Conservation (phyloP, 73 alveolate species). For the Effrenium voratum region DNA sequence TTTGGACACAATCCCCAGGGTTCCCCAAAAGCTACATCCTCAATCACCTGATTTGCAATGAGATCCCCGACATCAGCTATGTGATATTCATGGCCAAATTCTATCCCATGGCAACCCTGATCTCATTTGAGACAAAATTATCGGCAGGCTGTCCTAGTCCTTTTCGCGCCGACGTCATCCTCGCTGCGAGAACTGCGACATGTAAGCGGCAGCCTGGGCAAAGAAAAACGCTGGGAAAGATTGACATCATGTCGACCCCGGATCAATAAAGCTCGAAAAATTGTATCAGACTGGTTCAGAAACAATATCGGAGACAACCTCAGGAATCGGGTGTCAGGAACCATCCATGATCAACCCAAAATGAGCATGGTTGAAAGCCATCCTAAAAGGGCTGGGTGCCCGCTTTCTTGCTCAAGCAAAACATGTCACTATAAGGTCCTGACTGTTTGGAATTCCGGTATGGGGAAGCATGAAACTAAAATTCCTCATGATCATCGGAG, state of each 20-base stretch:
- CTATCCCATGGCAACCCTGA: background rate
- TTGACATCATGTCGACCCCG: background rate
- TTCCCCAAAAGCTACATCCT: too few species aligned
- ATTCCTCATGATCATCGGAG: too few species aligned
- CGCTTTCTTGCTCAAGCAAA: background rate
- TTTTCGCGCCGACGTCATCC: background rate
- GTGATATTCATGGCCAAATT: too few species aligned
- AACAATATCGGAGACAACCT: background rate
- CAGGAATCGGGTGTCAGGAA: background rate
- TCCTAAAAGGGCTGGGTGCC: background rate
- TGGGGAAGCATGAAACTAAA: too few species aligned
- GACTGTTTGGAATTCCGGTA: too few species aligned
- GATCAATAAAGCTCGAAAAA: too few species aligned
- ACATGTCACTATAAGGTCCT: too few species aligned
- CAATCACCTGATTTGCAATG: too few species aligned
- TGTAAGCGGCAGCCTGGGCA: conserved; percentile 58
- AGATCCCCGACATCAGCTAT: too few species aligned
- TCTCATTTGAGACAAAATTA: background rate
- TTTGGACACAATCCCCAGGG: too few species aligned
- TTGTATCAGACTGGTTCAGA: too few species aligned
- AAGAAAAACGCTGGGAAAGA: background rate
- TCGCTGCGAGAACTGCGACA: conserved; percentile 50
- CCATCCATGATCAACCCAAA: background rate
- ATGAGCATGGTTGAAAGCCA: background rate
- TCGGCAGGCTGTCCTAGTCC: too few species aligned